A percentile compares a stretch with the other conserved stretches of the same genome.
Conservation (phyloP, 441 rosid genomes). For the Jatropha podagrica region DNA sequence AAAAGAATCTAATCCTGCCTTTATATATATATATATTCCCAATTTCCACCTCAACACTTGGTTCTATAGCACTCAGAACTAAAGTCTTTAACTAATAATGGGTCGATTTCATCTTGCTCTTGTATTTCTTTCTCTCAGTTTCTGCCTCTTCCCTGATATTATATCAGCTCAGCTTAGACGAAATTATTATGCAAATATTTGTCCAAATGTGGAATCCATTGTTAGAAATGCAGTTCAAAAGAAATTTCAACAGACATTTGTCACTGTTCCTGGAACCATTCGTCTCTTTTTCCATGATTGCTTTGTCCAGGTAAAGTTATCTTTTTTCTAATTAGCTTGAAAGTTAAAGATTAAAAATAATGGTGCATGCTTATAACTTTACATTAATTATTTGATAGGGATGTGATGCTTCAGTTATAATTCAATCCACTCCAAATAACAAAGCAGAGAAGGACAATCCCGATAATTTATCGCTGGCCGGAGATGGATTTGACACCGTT, state of each 20-base stretch:
- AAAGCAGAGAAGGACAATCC: conserved; percentile 86
- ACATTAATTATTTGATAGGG: conserved; percentile 38
- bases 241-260: conserved; percentile 58
- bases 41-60: neutral
- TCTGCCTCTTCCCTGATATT: conserved; percentile 35
- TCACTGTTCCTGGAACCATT: conserved; percentile 68
- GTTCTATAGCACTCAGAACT: neutral
- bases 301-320: conserved; percentile 52
- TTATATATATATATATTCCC: neutral
- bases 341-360: no score
- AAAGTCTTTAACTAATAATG: conserved; percentile 16
- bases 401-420: conserved; percentile 79
- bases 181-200: conserved; percentile 56
- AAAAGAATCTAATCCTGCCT: conserved; percentile 33
- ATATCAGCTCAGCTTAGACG: conserved; percentile 57
- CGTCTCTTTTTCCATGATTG: conserved; percentile 94
- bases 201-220: conserved; percentile 72
- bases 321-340: neutral
- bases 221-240: conserved; percentile 48
- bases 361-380: neutral
- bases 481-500: conserved; percentile 91
- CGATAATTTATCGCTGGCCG: conserved; percentile 74
- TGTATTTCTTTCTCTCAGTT: conserved; percentile 29
- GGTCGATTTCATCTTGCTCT: conserved; percentile 17
- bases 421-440: conserved; percentile 48